Percentiles rank a stretch among this genome's conserved stretches.
Conservation (phyloP, 805 yeast species). For the Kurtzmaniella cleridarum region DNA sequence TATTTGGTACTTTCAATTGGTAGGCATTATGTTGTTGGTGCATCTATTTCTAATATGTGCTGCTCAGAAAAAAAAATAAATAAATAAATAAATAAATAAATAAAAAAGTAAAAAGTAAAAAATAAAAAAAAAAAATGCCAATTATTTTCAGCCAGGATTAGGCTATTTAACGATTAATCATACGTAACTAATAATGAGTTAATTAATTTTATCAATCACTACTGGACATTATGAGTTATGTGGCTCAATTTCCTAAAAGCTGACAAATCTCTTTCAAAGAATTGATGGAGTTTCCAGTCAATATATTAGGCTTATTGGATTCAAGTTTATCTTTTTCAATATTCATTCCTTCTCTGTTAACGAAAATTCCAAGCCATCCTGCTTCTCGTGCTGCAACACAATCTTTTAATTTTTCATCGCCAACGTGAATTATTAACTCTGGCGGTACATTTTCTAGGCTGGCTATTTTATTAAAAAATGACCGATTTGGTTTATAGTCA, state of each 20-base stretch:
- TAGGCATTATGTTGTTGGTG: background rate
- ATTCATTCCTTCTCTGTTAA: conserved; percentile 37
- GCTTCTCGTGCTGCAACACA: conserved; percentile 44
- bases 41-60: background rate
- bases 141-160: background rate
- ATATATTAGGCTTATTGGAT: background rate
- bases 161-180: background rate
- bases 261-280: background rate
- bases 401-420: conserved; percentile 58
- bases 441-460: conserved; percentile 7
- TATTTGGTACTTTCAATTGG: background rate
- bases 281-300: background rate
- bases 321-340: background rate
- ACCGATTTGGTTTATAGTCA: conserved; percentile 44
- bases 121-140: background rate
- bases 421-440: conserved; percentile 45
- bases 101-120: background rate
- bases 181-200: background rate
- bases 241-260: background rate
- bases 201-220: background rate
- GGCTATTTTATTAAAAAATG: conserved; percentile 40
- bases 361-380: conserved; percentile 58
- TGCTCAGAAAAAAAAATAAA: background rate
- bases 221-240: background rate
- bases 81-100: background rate